Base-by-base conservation (phyloP, 768 basidiomycete genomes). In the Xerocomellus amylosporus region DNA sequence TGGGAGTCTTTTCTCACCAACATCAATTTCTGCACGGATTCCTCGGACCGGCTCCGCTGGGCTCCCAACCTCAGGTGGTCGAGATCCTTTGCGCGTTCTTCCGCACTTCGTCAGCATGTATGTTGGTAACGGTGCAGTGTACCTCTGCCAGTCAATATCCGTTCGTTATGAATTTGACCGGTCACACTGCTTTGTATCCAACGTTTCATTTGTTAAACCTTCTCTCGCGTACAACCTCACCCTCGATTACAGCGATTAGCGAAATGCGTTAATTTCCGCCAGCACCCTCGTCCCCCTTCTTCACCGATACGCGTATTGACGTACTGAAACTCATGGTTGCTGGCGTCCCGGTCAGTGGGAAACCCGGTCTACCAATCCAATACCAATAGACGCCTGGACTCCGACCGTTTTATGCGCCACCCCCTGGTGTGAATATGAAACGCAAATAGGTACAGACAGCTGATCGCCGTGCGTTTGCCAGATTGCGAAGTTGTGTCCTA, bases 391-490 rank as follows among this genome's bases (percentile, higher is more conserved):
- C 43, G 49, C 45, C 53, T 50, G 26, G 45, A 33, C 36, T 51
- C 49, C 4, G n/a, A 37, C 49, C 54, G 33, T 39, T 56, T 43
- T 31, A 40, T 47, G 22, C 60, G 53, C 60, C 53, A 56, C 63
- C 63, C 54, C 60, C 60, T 61, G 43, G 54, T 60, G 56, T 59
- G 56, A 60, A 51, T 20, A 51, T 51, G 57, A 57, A 63, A 58
- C 64, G 42, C 26, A 45, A 42, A 49, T 50, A 43, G 30, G 46
- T 44, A 49, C 50, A 55, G 67, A 66, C 57, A 59, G 58, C 46
- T 71, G 67, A 68, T 68, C 59, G 65, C 64, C 67, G 69, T 59
- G 44, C 48, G n/a, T 42, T 38, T 15, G 30, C 54, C n/a, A 37
- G 43, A 43, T 58, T 20, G 47, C 51, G 38, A 46, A 22, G n/a